A percentile compares a stretch with the other conserved stretches of the same genome.
Conservation (phyloP, 1,284 basidiomycete genomes). For the Phellinidium pouzarii region DNA sequence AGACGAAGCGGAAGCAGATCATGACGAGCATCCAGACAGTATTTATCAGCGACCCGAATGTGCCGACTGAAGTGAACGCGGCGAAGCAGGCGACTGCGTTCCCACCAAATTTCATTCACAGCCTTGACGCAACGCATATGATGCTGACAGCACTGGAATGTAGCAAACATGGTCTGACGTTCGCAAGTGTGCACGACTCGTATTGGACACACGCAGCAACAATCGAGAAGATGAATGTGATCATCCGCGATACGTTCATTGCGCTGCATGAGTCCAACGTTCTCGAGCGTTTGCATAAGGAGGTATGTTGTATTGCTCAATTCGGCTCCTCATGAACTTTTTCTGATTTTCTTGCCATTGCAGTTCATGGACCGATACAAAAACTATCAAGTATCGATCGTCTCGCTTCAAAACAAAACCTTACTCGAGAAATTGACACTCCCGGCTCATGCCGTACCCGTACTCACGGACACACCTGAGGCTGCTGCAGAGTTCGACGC, state of each 20-base stretch:
- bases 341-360: not conserved
- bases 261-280: conserved; percentile 87
- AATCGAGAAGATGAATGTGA: conserved; percentile 85
- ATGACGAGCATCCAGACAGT: conserved; percentile 85
- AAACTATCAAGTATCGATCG: conserved; percentile 66
- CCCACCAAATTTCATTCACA: conserved; percentile 98
- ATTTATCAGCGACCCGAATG: conserved; percentile 87
- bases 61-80: conserved; percentile 76
- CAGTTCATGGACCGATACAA: conserved; percentile 79
- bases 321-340: conserved; percentile 2
- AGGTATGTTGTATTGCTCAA: not conserved
- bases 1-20: conserved; percentile 76
- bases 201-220: conserved; percentile 96
- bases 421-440: conserved; percentile 29
- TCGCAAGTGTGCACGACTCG: conserved; percentile 97
- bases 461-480: conserved; percentile 24
- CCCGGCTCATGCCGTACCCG: conserved; percentile 33
- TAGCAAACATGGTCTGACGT: conserved; percentile 47
- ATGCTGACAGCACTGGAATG: conserved; percentile 95
- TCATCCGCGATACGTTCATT: conserved; percentile 93
- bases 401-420: conserved; percentile 35
- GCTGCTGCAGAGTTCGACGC: conserved; percentile 23
- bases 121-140: conserved; percentile 98
- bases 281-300: conserved; percentile 32
- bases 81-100: conserved; percentile 92